Evolutionary conservation across 2,329 filamentous ascomycete species (phyloP).

Genomic region (Parastagonospora avenae): DNA sequence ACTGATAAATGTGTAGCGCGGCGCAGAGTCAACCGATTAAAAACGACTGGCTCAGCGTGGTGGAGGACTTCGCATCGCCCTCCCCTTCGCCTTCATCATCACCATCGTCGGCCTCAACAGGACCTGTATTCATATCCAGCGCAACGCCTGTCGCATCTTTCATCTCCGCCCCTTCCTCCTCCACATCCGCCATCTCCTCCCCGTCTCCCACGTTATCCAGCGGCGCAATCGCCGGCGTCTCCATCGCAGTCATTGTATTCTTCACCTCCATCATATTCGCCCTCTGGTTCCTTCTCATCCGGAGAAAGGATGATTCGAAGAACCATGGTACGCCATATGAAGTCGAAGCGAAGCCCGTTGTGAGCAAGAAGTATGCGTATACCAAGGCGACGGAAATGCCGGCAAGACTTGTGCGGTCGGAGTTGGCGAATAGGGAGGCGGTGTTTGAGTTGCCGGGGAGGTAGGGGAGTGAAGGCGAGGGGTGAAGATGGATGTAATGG

Average conservation of each 20-base stretch:
- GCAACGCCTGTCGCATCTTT: background rate
- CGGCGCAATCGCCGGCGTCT: constrained; percentile 19
- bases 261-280: background rate
- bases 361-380: constrained; percentile 5
- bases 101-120: background rate
- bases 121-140: background rate
- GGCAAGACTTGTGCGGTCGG: background rate
- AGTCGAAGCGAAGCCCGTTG: background rate
- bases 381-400: too few species aligned
- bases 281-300: constrained; percentile 1
- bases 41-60: background rate
- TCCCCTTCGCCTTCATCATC: background rate
- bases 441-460: background rate
- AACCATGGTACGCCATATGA: background rate
- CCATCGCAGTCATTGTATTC: constrained; percentile 4
- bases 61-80: background rate
- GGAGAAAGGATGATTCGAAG: background rate
- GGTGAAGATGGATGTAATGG: background rate
- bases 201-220: constrained; percentile 4
- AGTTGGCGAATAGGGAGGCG: background rate
- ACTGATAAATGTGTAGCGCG: background rate
- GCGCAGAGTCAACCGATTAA: constrained; percentile 1
- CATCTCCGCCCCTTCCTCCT: background rate
- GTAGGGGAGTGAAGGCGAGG: too few species aligned
- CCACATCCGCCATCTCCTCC: background rate